A percentile compares a stretch with the other conserved stretches of the same genome.
phyloP scores from a whole-genome alignment of 352 stramenopile genomes.

The Globisporangium splendens region DNA sequence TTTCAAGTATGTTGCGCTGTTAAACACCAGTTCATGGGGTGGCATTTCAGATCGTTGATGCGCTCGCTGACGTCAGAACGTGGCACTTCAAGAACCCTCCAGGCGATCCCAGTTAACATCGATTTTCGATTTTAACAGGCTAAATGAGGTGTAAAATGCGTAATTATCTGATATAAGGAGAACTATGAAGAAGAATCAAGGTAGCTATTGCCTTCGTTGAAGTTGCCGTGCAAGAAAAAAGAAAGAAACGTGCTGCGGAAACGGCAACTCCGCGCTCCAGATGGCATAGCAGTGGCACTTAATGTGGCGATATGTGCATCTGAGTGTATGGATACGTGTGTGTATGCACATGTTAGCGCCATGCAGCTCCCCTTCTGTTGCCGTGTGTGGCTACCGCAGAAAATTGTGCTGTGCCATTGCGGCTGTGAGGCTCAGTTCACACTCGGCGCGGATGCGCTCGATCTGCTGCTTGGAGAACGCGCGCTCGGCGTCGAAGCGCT shows the following conservation, averaged over 20 bases:
- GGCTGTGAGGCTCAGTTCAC: constrained; percentile 56
- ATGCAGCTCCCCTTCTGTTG: not conserved
- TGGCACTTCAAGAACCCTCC: not conserved
- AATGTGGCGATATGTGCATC: not conserved
- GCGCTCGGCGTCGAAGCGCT: constrained; percentile 49
- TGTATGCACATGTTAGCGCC: not conserved
- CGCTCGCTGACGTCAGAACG: not conserved
- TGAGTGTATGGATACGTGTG: not conserved
- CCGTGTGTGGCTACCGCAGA: constrained; percentile 34
- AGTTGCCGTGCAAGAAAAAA: not conserved
- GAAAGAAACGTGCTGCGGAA: not conserved
- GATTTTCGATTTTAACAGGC: no score
- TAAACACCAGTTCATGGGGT: not conserved
- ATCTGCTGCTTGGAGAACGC: constrained; percentile 57
- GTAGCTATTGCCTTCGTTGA: not conserved
- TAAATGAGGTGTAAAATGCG: no score
- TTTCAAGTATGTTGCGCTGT: no score
- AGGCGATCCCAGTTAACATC: not conserved
- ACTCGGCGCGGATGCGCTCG: constrained; percentile 54
- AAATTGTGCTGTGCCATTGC: constrained; percentile 73
- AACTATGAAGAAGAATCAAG: not conserved
- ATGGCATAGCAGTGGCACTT: no score
- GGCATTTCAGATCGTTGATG: not conserved
- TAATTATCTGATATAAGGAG: no score
- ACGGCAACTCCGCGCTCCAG: not conserved